These are phyloP conservation scores for Crithidia sp. DNA, from an alignment of 208 protist genomes.

Conservation along the genomic window DNA sequence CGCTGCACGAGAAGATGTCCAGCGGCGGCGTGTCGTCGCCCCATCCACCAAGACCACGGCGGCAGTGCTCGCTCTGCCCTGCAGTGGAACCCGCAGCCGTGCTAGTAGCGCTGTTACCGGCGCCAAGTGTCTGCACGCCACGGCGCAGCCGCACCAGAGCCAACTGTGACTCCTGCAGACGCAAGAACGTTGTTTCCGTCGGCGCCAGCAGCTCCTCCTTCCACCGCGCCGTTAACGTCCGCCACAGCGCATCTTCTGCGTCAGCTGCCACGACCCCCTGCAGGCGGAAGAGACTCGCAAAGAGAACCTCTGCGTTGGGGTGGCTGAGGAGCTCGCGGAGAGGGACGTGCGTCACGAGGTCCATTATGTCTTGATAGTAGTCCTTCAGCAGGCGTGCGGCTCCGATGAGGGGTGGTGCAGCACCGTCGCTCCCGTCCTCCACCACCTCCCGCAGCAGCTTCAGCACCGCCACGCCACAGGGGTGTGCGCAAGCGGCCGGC, in stretches of 20 bases:
- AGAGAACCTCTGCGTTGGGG: constrained; percentile 39
- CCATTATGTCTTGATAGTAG: constrained; percentile 28
- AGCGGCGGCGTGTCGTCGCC: constrained; percentile 5
- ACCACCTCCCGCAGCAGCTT: not conserved
- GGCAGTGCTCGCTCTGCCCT: no score
- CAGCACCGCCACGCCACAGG: no score
- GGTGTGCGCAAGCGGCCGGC: no score
- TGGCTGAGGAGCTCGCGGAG: constrained; percentile 40
- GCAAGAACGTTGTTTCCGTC: constrained; percentile 31
- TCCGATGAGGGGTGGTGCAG: not conserved
- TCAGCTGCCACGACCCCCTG: constrained; percentile 21
- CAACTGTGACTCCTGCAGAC: constrained; percentile 43
- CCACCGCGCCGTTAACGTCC: constrained; percentile 48
- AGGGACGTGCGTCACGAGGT: constrained; percentile 41
- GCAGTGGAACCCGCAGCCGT: no score
- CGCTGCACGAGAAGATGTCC: constrained; percentile 12
- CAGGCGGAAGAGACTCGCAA: constrained; percentile 37
- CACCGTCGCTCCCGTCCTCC: constrained; percentile 12
- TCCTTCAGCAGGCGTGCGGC: constrained; percentile 19
- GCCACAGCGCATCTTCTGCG: constrained; percentile 44
- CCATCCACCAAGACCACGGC: no score
- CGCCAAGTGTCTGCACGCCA: not conserved
- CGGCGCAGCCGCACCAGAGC: constrained; percentile 41
- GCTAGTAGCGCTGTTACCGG: no score
- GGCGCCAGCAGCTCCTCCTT: constrained; percentile 50